These are phyloP conservation scores for Gossypium ekmanianum DNA, from an alignment of 345 rosid species.

Conservation along the genomic window DNA sequence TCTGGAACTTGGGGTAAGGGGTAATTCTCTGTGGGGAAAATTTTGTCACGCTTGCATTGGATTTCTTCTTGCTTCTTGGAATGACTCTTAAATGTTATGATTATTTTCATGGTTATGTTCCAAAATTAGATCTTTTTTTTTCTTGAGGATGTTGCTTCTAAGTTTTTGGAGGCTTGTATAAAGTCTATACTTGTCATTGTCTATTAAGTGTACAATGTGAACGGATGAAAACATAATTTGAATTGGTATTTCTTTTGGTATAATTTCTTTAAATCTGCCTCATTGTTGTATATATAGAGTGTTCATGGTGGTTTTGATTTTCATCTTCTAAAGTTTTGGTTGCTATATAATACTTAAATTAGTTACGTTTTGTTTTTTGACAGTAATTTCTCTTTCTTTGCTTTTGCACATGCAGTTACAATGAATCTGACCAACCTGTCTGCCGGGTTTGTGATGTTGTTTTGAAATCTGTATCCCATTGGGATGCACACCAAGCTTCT, in stretches of 20 bases:
- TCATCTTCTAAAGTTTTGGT: not conserved
- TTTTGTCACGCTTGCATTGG: not conserved
- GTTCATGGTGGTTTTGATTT: not conserved
- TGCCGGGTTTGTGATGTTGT: slow-evolving; percentile 80
- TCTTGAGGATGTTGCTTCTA: not conserved
- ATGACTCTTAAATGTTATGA: not conserved
- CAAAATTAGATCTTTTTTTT: not conserved
- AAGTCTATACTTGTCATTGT: not conserved
- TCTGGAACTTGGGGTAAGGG: slow-evolving; percentile 2
- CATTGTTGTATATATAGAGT: not conserved
- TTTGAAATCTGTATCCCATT: slow-evolving; percentile 71
- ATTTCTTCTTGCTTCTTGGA: not conserved
- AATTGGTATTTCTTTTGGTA: not conserved
- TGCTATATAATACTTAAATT: not conserved
- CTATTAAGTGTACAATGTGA: not conserved
- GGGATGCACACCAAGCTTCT: slow-evolving; percentile 98
- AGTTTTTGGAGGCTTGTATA: not conserved
- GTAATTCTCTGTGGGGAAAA: not conserved
- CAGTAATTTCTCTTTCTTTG: not conserved
- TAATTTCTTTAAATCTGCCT: not conserved
- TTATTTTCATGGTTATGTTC: not conserved
- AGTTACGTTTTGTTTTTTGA: not conserved
- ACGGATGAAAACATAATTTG: not conserved
- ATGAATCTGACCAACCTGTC: slow-evolving; percentile 81
- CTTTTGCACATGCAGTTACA: slow-evolving; percentile 50